Conservation (phyloP, 768 basidiomycete genomes). For the Naganishia friedmannii region DNA sequence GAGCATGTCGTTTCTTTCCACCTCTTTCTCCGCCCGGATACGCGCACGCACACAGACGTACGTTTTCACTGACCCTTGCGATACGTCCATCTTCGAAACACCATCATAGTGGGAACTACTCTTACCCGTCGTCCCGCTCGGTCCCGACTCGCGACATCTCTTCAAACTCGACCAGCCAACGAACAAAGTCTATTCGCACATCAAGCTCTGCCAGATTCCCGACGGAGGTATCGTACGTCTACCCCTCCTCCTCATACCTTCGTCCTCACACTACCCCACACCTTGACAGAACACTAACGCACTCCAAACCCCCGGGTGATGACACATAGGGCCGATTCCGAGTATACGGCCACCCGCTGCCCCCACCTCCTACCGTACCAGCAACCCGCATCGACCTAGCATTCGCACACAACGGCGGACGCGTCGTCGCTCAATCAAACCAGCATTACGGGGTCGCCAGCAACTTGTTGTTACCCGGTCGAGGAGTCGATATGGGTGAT, state of each 20-base stretch:
- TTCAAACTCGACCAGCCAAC: conserved; percentile 66
- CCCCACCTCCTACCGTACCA: conserved; percentile 22
- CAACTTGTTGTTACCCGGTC: conserved; percentile 85
- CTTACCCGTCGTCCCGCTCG: conserved; percentile 70
- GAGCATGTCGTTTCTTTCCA: neutral
- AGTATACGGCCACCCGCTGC: conserved; percentile 29
- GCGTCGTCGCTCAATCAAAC: conserved; percentile 79
- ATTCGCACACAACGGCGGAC: conserved; percentile 83
- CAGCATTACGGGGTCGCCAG: conserved; percentile 91
- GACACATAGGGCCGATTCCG: conserved; percentile 45
- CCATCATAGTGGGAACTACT: conserved; percentile 64
- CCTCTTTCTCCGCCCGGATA: no score
- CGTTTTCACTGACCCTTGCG: no score
- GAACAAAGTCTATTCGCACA: conserved; percentile 61
- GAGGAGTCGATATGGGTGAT: conserved; percentile 87
- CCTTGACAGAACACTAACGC: no score
- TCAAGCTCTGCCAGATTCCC: conserved; percentile 92
- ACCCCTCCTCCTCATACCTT: neutral
- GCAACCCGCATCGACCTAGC: conserved; percentile 70
- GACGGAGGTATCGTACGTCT: conserved; percentile 88
- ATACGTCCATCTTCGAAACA: neutral
- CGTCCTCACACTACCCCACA: conserved; percentile 45
- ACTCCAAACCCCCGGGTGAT: no score
- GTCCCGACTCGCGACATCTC: conserved; percentile 82
- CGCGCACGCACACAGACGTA: no score